Conservation (phyloP, 768 basidiomycete genomes). For the Pulveroboletus sp. region DNA sequence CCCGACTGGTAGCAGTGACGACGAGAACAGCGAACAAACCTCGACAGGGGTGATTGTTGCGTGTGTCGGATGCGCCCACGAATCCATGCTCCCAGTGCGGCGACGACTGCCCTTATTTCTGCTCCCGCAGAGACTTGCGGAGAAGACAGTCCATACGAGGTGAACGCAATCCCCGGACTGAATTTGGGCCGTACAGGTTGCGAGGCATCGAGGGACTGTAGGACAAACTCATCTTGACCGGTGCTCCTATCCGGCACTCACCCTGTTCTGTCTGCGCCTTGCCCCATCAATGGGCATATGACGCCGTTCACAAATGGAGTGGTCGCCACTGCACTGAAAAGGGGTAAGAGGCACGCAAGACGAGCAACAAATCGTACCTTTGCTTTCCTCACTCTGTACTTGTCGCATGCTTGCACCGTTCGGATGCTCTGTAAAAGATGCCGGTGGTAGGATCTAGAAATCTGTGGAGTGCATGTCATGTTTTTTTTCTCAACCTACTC, state of each 20-base stretch:
- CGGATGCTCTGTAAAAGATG: slow-evolving; percentile 60
- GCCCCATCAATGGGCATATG: slow-evolving; percentile 11
- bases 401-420: slow-evolving; percentile 76
- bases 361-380: slow-evolving; percentile 42
- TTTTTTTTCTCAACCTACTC: too few relatives aligned
- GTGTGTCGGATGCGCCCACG: background rate
- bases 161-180: background rate
- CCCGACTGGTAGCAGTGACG: background rate
- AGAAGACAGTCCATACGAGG: background rate
- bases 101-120: background rate
- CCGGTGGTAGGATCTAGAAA: slow-evolving; percentile 60
- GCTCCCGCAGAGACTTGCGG: too few relatives aligned
- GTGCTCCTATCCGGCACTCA: slow-evolving; percentile 1
- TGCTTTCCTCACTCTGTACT: slow-evolving; percentile 66
- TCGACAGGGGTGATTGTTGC: background rate
- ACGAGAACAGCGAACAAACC: background rate
- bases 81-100: too few relatives aligned
- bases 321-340: slow-evolving; percentile 55
- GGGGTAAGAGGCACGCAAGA: background rate
- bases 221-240: background rate
- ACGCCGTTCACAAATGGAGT: slow-evolving; percentile 66
- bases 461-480: slow-evolving; percentile 53
- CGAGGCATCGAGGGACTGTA: background rate
- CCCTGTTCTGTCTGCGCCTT: background rate
- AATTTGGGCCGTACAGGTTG: background rate